These are phyloP conservation scores for Serendipita sp. DNA, from an alignment of 1,284 basidiomycete genomes.

Conservation along the genomic window DNA sequence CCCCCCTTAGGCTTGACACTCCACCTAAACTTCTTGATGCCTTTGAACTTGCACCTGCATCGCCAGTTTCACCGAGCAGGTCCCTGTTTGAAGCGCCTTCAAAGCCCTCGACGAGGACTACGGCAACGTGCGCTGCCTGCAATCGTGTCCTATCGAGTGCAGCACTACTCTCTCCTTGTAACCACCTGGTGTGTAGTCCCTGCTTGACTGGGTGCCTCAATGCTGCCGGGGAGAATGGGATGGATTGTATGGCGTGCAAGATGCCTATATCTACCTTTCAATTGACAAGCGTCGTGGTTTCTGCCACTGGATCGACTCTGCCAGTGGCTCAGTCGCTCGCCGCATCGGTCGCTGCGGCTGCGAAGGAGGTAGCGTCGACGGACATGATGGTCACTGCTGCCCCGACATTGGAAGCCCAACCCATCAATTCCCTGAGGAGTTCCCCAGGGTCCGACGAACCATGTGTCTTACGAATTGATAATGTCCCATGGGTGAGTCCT, in stretches of 20 bases:
- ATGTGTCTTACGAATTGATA: constrained; percentile 63
- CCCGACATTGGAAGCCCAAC: constrained; percentile 8
- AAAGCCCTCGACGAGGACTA: background rate
- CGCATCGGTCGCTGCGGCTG: constrained; percentile 1
- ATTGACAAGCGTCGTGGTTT: constrained; percentile 20
- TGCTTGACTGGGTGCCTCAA: constrained; percentile 71
- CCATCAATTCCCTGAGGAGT: constrained; percentile 5
- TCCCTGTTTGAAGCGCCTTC: background rate
- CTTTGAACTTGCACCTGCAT: background rate
- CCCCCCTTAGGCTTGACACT: background rate
- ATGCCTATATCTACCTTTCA: constrained; percentile 52
- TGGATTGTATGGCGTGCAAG: constrained; percentile 65
- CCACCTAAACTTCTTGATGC: background rate
- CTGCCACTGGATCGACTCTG: background rate
- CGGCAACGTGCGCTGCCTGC: background rate
- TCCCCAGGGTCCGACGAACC: constrained; percentile 22
- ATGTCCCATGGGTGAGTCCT: constrained; percentile 63
- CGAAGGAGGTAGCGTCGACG: constrained; percentile 7
- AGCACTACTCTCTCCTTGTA: constrained; percentile 46
- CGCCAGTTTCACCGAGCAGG: background rate
- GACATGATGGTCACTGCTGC: background rate
- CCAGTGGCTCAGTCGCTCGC: background rate
- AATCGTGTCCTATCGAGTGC: background rate
- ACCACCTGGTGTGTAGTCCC: constrained; percentile 56
- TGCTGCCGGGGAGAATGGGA: constrained; percentile 72